Evolutionary conservation across 352 stramenopile species (phyloP).

Genomic region (Globisporangium cystogenes): DNA sequence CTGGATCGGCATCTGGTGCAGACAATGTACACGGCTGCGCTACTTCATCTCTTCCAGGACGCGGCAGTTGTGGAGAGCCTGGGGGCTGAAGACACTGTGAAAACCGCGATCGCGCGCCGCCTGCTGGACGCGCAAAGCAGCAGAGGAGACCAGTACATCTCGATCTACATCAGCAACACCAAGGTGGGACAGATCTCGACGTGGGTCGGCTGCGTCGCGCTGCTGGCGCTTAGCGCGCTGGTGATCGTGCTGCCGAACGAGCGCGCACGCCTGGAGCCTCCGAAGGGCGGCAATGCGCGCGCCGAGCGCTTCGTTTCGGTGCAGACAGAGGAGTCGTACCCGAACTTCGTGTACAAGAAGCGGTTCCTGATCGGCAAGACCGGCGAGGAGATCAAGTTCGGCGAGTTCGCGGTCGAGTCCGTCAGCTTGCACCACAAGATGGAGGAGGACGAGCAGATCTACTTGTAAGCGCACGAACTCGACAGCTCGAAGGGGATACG

Average conservation of each 20-base stretch:
- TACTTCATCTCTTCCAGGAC: slow-evolving; percentile 39
- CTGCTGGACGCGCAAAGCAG: slow-evolving; percentile 15
- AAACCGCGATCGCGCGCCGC: slow-evolving; percentile 16
- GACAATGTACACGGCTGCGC: slow-evolving; percentile 24
- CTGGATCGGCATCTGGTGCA: slow-evolving; percentile 2
- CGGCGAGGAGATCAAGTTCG: slow-evolving; percentile 58
- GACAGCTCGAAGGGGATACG: too few species aligned
- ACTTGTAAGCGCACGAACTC: slow-evolving; percentile 27
- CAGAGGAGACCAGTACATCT: slow-evolving; percentile 9
- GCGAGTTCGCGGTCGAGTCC: slow-evolving; percentile 35
- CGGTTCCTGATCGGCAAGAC: slow-evolving; percentile 53
- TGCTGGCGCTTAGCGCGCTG: slow-evolving; percentile 10
- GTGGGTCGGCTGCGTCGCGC: slow-evolving; percentile 18
- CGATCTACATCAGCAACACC: slow-evolving; percentile 52
- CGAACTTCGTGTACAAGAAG: slow-evolving; percentile 68
- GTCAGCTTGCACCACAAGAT: slow-evolving; percentile 48
- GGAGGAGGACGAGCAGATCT: slow-evolving; percentile 57
- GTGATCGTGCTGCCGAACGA: slow-evolving; percentile 41
- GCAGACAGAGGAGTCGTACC: slow-evolving; percentile 56
- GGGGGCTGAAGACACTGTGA: slow-evolving; percentile 10
- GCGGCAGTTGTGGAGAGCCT: slow-evolving; percentile 15
- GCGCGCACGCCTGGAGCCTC: slow-evolving; percentile 31
- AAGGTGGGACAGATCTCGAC: slow-evolving; percentile 33
- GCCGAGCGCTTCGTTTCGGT: slow-evolving; percentile 50
- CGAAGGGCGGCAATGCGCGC: slow-evolving; percentile 33